Conservation (phyloP, 164 flowering plant genomes). For the Nymphaea thermarum region DNA sequence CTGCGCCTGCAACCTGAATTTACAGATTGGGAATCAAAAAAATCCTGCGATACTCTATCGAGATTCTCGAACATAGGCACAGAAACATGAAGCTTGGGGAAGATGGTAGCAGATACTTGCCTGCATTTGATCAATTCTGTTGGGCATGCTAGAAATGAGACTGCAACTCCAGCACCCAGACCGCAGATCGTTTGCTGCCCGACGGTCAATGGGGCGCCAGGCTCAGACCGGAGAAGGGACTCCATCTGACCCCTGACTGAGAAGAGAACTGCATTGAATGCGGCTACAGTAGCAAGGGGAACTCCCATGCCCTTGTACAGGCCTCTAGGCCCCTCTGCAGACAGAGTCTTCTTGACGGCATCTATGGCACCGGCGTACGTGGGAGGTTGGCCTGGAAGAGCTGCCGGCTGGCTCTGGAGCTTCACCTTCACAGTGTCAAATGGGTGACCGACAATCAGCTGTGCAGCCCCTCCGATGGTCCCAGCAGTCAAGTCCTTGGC, state of each 20-base stretch:
- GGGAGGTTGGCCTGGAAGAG: slow-evolving; percentile 78
- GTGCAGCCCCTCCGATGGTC: slow-evolving; percentile 94
- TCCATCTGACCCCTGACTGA: slow-evolving; percentile 94
- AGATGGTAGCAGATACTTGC: slow-evolving; percentile 18
- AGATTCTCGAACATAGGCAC: too few species aligned
- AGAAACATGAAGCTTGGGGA: background rate
- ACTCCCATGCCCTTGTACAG: slow-evolving; percentile 99
- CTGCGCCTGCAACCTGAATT: slow-evolving; percentile 85
- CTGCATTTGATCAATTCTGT: slow-evolving; percentile 96
- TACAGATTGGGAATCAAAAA: background rate
- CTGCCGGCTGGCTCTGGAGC: slow-evolving; percentile 92
- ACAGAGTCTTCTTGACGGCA: slow-evolving; percentile 83
- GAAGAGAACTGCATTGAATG: slow-evolving; percentile 91
- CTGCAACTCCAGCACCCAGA: slow-evolving; percentile 95
- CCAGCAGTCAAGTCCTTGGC: slow-evolving; percentile 90
- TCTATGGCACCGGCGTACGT: slow-evolving; percentile 82
- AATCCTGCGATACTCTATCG: too few species aligned
- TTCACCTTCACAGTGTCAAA: slow-evolving; percentile 97
- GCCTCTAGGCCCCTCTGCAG: slow-evolving; percentile 80
- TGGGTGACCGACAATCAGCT: slow-evolving; percentile 84
- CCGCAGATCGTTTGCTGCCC: slow-evolving; percentile 69
- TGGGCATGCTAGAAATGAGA: slow-evolving; percentile 90
- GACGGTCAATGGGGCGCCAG: slow-evolving; percentile 69
- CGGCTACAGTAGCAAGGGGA: slow-evolving; percentile 97
- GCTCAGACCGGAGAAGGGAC: slow-evolving; percentile 58